Conservation (phyloP, 441 rosid genomes). For the Erysimum pusillum region DNA sequence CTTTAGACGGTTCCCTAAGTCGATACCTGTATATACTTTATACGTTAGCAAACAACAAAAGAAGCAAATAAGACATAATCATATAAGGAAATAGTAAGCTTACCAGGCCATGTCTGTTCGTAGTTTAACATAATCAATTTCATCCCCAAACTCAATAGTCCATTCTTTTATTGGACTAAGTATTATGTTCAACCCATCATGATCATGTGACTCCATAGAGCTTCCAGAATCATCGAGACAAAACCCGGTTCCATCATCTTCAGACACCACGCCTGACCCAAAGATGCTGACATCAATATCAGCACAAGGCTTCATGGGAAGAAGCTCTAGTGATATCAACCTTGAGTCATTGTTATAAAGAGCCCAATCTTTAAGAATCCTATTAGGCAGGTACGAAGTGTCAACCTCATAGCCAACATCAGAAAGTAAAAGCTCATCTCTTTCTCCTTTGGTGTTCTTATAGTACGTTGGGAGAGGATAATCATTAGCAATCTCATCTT, state of each 20-base stretch:
- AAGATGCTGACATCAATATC: constrained; percentile 78
- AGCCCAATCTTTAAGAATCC: constrained; percentile 81
- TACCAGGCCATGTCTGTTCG: constrained; percentile 87
- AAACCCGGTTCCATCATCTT: constrained; percentile 73
- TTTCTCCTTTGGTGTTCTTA: constrained; percentile 63
- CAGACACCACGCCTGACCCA: constrained; percentile 81
- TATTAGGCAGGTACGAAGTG: constrained; percentile 56
- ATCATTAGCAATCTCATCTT: constrained; percentile 80
- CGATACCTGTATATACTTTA: constrained; percentile 65
- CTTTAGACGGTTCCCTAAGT: constrained; percentile 81
- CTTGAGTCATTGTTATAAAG: constrained; percentile 76
- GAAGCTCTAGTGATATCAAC: constrained; percentile 81
- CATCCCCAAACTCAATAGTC: constrained; percentile 73
- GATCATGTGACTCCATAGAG: constrained; percentile 48
- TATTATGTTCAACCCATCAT: constrained; percentile 61
- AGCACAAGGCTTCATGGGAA: constrained; percentile 76
- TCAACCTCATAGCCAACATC: constrained; percentile 47
- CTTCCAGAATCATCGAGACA: constrained; percentile 48
- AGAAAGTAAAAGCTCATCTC: constrained; percentile 61
- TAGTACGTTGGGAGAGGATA: constrained; percentile 85
- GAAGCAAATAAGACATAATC: background rate
- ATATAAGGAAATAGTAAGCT: constrained; percentile 4
- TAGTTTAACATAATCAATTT: constrained; percentile 59
- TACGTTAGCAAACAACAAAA: constrained; percentile 4
- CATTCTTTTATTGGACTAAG: constrained; percentile 86